phyloP scores from a whole-genome alignment of 805 yeast species.

The Candida caryicola region DNA sequence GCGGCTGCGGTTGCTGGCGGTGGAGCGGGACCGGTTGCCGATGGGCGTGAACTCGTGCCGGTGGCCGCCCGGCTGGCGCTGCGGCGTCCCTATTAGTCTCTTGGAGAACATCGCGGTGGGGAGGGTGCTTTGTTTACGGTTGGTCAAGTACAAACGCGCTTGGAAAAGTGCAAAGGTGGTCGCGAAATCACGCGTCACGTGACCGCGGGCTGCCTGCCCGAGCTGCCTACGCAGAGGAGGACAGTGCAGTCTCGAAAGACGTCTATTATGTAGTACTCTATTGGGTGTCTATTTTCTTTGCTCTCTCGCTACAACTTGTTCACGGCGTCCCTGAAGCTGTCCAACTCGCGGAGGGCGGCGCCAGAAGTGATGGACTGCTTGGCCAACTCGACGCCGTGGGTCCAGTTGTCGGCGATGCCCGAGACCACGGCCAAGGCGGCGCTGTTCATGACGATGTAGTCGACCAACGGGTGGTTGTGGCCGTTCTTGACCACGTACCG shows the following conservation, averaged over 20 bases:
- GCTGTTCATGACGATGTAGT: constrained; percentile 86
- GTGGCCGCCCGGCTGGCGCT: constrained; percentile 7
- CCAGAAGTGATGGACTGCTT: constrained; percentile 66
- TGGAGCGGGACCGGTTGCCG: constrained; percentile 16
- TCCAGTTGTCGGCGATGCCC: constrained; percentile 68
- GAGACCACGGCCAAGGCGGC: constrained; percentile 82
- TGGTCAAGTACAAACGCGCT: constrained; percentile 1
- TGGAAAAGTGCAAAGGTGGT: no score
- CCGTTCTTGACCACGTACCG: constrained; percentile 43
- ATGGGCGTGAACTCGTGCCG: constrained; percentile 26
- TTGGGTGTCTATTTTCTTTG: background rate
- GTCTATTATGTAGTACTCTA: background rate
- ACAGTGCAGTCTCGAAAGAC: background rate
- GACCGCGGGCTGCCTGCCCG: no score
- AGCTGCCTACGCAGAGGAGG: no score
- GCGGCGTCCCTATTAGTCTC: constrained; percentile 19
- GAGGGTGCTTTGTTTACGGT: background rate
- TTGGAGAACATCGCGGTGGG: constrained; percentile 3
- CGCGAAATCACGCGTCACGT: background rate
- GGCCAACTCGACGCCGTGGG: constrained; percentile 74
- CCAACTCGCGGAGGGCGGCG: constrained; percentile 58
- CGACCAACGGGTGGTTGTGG: constrained; percentile 60
- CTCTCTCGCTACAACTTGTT: background rate
- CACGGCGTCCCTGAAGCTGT: constrained; percentile 41
- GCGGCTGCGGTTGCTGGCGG: constrained; percentile 6